Evolutionary conservation across 805 yeast genomes (phyloP).

Genomic region (Lachancea lanzarotensis): DNA sequence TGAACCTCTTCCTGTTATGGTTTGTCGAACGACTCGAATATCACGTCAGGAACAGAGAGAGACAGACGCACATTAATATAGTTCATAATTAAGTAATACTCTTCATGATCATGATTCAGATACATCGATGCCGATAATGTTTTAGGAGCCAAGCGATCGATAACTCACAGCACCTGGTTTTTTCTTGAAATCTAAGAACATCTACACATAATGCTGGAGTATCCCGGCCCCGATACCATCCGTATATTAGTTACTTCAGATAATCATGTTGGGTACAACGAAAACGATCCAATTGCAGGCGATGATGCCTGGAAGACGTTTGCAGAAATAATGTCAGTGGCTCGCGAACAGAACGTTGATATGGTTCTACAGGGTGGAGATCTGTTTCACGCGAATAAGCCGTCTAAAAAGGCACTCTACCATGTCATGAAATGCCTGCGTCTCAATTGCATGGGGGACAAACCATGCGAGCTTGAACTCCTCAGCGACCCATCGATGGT

Average conservation of each 20-base stretch:
- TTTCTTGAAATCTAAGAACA: neutral
- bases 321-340: slow-evolving; percentile 71
- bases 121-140: no score
- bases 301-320: slow-evolving; percentile 86
- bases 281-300: slow-evolving; percentile 82
- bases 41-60: no score
- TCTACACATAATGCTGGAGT: slow-evolving; percentile 14
- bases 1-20: neutral
- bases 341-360: slow-evolving; percentile 67
- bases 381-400: slow-evolving; percentile 83
- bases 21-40: neutral
- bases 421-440: slow-evolving; percentile 73
- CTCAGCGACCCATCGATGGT: slow-evolving; percentile 69
- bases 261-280: slow-evolving; percentile 92
- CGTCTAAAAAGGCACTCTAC: slow-evolving; percentile 77
- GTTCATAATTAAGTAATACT: no score
- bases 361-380: slow-evolving; percentile 92
- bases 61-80: no score
- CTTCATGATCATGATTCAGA: no score
- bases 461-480: slow-evolving; percentile 78
- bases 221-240: slow-evolving; percentile 50
- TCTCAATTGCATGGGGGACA: slow-evolving; percentile 70
- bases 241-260: slow-evolving; percentile 83
- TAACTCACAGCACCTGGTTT: neutral
- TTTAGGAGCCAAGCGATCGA: no score